Base-by-base conservation (phyloP, 768 basidiomycete species). In the Punctularia strigosozonata region DNA sequence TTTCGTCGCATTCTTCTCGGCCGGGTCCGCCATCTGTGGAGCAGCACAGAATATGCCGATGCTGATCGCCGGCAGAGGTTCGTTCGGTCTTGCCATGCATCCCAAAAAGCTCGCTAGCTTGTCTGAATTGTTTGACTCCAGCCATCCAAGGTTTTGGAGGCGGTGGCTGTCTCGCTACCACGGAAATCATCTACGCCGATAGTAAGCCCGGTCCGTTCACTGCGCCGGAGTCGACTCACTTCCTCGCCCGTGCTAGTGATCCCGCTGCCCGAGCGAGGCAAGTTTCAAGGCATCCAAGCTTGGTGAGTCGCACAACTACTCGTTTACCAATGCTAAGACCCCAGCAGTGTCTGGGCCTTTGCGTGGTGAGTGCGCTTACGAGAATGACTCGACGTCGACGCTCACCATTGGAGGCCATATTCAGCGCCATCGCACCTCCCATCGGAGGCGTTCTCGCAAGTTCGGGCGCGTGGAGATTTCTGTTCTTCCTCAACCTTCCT, bases 401-500 rank as follows among this genome's bases (percentile, higher is more conserved):
- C 12, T 17, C 19, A 12, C 1, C 15, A 24, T 30, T 4, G 10
- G 15, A 4, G 19, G 53, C 53, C 34, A 36, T 65, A 10, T 60
- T 61, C 2, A 39, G 50, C 6, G 49, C 47, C 2, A 42, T 59
- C 5, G 61, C 57, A 2, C 63, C 64, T 7, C 40, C 61, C 1
- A 45, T 65, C 5, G 61, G 57, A 5, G 64, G 64, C 0, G 54
- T 53, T 32, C 49, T 66, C 10, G 56, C 60, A 12, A 45, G 52
- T 12, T 43, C 36, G 4, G 60, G 57, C 2, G 42, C 49, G 20
- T 67, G 65, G 64, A 46, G 64, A 36, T 66, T 66, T 62, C 48
- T 67, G 26, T 68, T 68, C 49, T 67, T 64, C 48, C 51, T 68
- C 41, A 68, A 68, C 38, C 42, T 65, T 15, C 63, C 64, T 6